Evolutionary conservation across 306 rosid genomes (phyloP), one percentile per base, ranked within the genome.

Genomic region (Parietaria judaica): DNA sequence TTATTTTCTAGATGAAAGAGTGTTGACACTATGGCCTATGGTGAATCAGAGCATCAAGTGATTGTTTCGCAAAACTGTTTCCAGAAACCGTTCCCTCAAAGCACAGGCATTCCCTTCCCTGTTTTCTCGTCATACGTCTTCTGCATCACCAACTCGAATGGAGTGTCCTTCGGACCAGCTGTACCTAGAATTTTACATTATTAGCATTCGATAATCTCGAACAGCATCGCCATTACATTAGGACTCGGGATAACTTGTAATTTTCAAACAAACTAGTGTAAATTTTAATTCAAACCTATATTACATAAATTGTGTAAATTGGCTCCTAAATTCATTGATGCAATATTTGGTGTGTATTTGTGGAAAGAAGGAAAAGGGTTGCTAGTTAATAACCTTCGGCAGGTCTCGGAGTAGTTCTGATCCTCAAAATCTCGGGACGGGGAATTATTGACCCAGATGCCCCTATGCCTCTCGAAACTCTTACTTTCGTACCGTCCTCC

Each of bases 141-240:
- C 81, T 92, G 88, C 45, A 75, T 23, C 73, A 80, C 98, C 12
- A 75, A 49, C 43, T 92, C 86, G 80, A 88, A 70, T 0, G 86
- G 81, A 58, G 96, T 92, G 54, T 92, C 98, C 84, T 80, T 85
- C 11, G 95, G 86, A 66, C 98, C 98, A 74, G 73, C 96, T 92
- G 95, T 74, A 58, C 63, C 38, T 37, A 68, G 56, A 63, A 15
- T 31, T 52, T 58, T 56, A 16, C 41, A 56, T 44, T 41, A 38
- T 64, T 55, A 43, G 61, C 45, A 13, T 12, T 16, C 51, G 17
- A 48, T 23, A 16, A 51, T 13, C 46, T 41, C 39, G 61, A 63
- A 56, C 15, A 61, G n/a, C 36, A 23, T n/a, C 9, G 46, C 6
- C 1, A 11, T 11, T 41, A 5, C 46, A 17, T 5, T 41, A 60